Percentiles rank a stretch among this genome's conserved stretches.
Evolutionary conservation across 202 grass and related monocot species (phyloP).

Genomic region (Zizania palustris): DNA sequence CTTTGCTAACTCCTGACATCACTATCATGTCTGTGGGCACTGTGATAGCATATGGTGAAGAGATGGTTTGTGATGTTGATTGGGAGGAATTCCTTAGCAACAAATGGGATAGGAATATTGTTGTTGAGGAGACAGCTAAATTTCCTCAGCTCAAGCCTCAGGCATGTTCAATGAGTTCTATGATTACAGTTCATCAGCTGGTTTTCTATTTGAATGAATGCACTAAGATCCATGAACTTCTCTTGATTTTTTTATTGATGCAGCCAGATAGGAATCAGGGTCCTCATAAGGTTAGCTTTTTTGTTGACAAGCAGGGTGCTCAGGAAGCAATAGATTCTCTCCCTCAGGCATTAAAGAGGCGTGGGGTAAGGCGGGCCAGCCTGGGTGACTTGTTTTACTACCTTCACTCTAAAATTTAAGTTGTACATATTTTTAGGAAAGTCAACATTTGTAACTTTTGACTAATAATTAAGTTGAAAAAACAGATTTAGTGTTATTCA

Average conservation of each 20-base stretch:
- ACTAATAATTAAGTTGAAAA: too few relatives aligned
- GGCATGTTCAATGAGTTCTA: slow-evolving; percentile 42
- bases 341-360: slow-evolving; percentile 53
- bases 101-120: slow-evolving; percentile 78
- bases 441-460: too few relatives aligned
- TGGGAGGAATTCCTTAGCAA: slow-evolving; percentile 69
- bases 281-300: slow-evolving; percentile 92
- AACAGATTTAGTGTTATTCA: too few relatives aligned
- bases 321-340: slow-evolving; percentile 71
- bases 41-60: slow-evolving; percentile 83
- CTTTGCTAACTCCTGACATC: slow-evolving; percentile 82
- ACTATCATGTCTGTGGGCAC: slow-evolving; percentile 96
- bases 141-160: slow-evolving; percentile 75
- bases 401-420: too few relatives aligned
- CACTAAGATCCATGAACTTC: slow-evolving; percentile 27
- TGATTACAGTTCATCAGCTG: slow-evolving; percentile 19
- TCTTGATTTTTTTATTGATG: slow-evolving; percentile 31
- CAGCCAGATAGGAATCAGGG: slow-evolving; percentile 75
- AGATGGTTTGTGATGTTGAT: slow-evolving; percentile 76
- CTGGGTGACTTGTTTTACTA: slow-evolving; percentile 19
- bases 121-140: slow-evolving; percentile 71
- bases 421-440: too few relatives aligned
- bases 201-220: slow-evolving; percentile 11
- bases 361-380: slow-evolving; percentile 49
- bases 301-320: slow-evolving; percentile 66